Conservation (phyloP, 495 filamentous ascomycete genomes). For the Pyrenula aspistea region DNA sequence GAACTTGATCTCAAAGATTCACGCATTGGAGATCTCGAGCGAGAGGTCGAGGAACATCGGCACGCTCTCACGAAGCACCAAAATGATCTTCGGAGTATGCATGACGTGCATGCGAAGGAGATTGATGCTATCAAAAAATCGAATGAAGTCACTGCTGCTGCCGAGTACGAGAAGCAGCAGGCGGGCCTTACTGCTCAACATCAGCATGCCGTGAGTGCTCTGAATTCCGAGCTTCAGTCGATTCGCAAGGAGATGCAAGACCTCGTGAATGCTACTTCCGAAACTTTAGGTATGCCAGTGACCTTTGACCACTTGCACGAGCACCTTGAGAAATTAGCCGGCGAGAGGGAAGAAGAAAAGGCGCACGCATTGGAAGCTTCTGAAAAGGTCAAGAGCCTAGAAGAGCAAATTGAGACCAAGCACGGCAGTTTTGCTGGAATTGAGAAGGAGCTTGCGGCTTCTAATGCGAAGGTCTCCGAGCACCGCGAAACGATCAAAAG, state of each 20-base stretch:
- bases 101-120: constrained; percentile 29
- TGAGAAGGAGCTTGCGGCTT: background rate
- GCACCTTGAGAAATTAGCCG: background rate
- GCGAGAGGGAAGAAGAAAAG: background rate
- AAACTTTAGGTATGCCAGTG: background rate
- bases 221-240: background rate
- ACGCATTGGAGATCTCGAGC: background rate
- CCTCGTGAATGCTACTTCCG: background rate
- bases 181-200: background rate
- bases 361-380: background rate
- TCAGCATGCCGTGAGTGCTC: background rate
- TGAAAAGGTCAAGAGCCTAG: background rate
- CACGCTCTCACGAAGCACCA: constrained; percentile 35
- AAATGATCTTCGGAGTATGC: constrained; percentile 29
- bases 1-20: background rate
- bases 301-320: background rate
- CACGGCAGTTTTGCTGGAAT: background rate
- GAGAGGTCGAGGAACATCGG: constrained; percentile 23
- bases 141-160: background rate
- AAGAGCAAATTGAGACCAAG: constrained; percentile 6
- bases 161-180: background rate
- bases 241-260: background rate
- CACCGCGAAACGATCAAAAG: constrained; percentile 36
- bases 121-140: constrained; percentile 33
- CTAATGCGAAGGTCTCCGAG: constrained; percentile 1